Base-by-base conservation (phyloP, 1,139 yeast species). In the Pneumocystis canis region DNA sequence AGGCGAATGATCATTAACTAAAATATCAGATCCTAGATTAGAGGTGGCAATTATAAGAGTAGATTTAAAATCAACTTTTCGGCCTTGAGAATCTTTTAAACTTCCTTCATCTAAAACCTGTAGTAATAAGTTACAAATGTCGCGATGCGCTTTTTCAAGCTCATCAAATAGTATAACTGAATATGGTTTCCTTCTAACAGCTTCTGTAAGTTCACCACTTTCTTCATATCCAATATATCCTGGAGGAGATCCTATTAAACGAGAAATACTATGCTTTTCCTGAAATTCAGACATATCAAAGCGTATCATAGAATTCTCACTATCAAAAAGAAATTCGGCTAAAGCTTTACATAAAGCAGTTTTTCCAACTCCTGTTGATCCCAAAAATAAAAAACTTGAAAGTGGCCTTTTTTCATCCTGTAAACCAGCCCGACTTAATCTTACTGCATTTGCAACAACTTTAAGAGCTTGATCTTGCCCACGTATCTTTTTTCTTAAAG, bases 201-300 rank as follows among this genome's bases (percentile, higher is more conserved):
- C 96, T 73, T 92, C 97, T 0, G 98, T 92, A 67, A 92, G 79
- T 73, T 92, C 97, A 62, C 98, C 98, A 58, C 82, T 77, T 68
- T 87, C 94, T 70, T 92, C 98, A 74, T 89, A 90, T 60, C 97
- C 95, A 40, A 92, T 97, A 72, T 92, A 92, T 9, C 97, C 97
- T 18, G 98, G 98, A 6, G 98, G 98, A 0, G 97, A 92, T 60
- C 98, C 98, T 69, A 92, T 89, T 66, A 92, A 80, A 68, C 97
- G 81, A 56, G 96, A 86, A 14, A 90, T 84, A 0, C 95, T 80
- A 73, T 89, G 97, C 72, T 87, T 87, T 72, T 92, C 98, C 75
- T 90, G 97, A 74, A 90, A 92, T 73, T 92, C 98, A 31, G 96
- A 87, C 97, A 92, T 92, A 73, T 92, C 98, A 73, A 92, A 90